These are phyloP conservation scores for Zymoseptoria ardabiliae DNA, from an alignment of 2,329 filamentous ascomycete species.

Conservation along the genomic window DNA sequence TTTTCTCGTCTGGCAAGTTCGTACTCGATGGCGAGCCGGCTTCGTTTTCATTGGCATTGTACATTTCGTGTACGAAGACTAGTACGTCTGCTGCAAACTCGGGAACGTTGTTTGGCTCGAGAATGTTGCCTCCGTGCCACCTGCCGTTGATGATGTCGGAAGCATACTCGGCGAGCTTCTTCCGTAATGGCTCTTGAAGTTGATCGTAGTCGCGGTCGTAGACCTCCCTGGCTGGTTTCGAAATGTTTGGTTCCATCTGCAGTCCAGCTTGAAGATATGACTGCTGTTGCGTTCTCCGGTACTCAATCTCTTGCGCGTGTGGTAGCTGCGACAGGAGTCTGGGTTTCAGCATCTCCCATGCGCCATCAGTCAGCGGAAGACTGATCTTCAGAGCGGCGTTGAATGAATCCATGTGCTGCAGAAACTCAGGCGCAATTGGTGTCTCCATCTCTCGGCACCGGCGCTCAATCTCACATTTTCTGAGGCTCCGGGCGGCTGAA, in stretches of 20 bases:
- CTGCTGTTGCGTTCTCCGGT: conserved; percentile 35
- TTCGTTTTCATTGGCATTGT: conserved; percentile 33
- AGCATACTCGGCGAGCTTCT: conserved; percentile 58
- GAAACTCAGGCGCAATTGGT: conserved; percentile 53
- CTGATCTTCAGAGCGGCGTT: conserved; percentile 65
- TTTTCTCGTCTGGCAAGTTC: background rate
- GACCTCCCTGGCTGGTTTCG: conserved; percentile 49
- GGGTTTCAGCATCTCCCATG: conserved; percentile 63
- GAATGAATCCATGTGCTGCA: conserved; percentile 66
- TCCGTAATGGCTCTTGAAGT: conserved; percentile 58
- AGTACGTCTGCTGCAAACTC: conserved; percentile 67
- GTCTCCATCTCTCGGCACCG: conserved; percentile 58
- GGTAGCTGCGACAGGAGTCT: conserved; percentile 59
- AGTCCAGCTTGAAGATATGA: conserved; percentile 39
- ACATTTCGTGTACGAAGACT: conserved; percentile 48
- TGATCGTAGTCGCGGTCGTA: conserved; percentile 66
- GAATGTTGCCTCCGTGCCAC: conserved; percentile 57
- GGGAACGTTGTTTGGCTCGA: conserved; percentile 57
- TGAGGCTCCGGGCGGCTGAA: conserved; percentile 54
- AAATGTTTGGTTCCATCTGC: conserved; percentile 41
- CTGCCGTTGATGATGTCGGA: conserved; percentile 60
- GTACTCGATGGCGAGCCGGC: conserved; percentile 16
- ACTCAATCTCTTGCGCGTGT: conserved; percentile 53
- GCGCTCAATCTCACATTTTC: conserved; percentile 64
- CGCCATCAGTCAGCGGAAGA: conserved; percentile 58